These are phyloP conservation scores for Aspergillaceae sp. DNA, from an alignment of 2,329 filamentous ascomycete species.

Conservation along the genomic window DNA sequence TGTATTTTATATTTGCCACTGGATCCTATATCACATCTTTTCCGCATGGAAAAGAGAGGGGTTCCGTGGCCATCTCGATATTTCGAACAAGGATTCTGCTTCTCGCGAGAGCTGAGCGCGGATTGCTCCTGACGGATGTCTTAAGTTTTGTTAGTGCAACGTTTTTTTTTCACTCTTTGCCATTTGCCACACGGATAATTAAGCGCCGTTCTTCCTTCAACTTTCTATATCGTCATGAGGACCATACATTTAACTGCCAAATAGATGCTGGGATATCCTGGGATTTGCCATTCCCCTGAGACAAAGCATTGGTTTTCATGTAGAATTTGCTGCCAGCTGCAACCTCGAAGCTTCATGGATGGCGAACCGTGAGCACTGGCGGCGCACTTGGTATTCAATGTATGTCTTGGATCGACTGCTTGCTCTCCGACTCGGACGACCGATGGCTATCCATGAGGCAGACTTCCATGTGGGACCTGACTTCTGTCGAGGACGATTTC, in stretches of 20 bases:
- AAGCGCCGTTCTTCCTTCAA: too few species aligned
- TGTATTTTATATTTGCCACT: too few species aligned
- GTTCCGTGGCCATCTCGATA: too few species aligned
- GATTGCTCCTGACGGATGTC: too few species aligned
- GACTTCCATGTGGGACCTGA: constrained; percentile 16
- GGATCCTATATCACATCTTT: too few species aligned
- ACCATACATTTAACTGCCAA: too few species aligned
- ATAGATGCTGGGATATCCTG: constrained; percentile 22
- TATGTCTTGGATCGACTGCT: constrained; percentile 35
- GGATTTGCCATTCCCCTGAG: constrained; percentile 23
- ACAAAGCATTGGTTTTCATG: constrained; percentile 32
- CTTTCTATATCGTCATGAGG: too few species aligned
- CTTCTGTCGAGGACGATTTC: constrained; percentile 13
- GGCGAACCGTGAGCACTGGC: constrained; percentile 5
- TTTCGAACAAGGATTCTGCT: too few species aligned
- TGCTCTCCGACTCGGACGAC: constrained; percentile 32
- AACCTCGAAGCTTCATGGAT: background rate
- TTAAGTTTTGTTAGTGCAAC: background rate
- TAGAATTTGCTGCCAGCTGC: constrained; percentile 13
- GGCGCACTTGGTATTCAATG: constrained; percentile 30
- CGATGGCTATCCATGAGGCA: constrained; percentile 25
- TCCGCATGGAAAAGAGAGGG: too few species aligned
- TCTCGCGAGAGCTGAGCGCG: too few species aligned
- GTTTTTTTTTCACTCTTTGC: too few species aligned
- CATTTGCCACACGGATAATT: too few species aligned